Conservation (phyloP, 805 yeast species). For the Ogataea methylovora region DNA sequence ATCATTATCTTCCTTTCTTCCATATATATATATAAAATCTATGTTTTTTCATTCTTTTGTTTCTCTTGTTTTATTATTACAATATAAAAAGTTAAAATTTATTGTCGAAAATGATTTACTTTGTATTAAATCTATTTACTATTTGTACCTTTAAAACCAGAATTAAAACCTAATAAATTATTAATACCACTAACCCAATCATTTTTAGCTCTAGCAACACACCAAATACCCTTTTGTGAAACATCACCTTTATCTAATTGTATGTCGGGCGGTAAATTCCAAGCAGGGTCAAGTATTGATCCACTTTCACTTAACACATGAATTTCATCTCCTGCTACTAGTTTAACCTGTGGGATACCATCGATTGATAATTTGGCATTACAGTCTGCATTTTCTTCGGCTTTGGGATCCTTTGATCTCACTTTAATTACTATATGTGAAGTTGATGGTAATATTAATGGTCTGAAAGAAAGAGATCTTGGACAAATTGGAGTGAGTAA, state of each 20-base stretch:
- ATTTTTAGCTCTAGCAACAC: constrained; percentile 72
- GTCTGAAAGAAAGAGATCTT: constrained; percentile 82
- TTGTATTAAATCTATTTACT: constrained; percentile 1
- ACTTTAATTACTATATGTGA: constrained; percentile 65
- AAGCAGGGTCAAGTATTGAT: constrained; percentile 46
- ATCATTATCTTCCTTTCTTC: too few relatives aligned
- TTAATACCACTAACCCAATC: constrained; percentile 93
- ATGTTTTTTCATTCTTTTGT: too few relatives aligned
- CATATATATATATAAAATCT: too few relatives aligned
- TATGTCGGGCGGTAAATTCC: constrained; percentile 31
- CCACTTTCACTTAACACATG: constrained; percentile 64
- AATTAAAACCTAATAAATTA: constrained; percentile 81
- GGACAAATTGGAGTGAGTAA: constrained; percentile 90
- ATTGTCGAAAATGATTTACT: too few relatives aligned
- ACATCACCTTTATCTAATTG: constrained; percentile 2
- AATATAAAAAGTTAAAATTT: too few relatives aligned
- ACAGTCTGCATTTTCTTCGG: constrained; percentile 17
- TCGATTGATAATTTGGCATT: constrained; percentile 67
- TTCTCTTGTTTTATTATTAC: too few relatives aligned
- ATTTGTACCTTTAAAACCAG: constrained; percentile 53
- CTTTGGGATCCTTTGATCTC: constrained; percentile 28
- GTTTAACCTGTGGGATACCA: constrained; percentile 67
- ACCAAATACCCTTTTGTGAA: constrained; percentile 63
- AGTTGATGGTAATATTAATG: constrained; percentile 71
- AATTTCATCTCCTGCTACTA: constrained; percentile 72